Evolutionary conservation across 2,329 filamentous ascomycete species (phyloP), one percentile per base, ranked within the genome.

Genomic region (Chrysosporium queenslandicum): DNA sequence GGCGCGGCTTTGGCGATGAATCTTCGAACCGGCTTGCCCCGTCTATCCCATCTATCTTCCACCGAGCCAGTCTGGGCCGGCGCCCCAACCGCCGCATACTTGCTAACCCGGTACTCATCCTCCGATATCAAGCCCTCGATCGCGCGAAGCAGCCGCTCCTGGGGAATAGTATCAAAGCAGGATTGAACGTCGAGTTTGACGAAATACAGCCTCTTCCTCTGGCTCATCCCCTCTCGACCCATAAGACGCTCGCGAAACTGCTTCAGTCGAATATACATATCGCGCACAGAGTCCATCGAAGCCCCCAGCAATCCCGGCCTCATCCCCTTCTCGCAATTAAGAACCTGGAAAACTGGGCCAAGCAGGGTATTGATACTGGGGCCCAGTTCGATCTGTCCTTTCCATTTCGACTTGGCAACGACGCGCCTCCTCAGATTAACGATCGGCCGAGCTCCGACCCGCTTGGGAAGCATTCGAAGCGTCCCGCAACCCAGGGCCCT

Each of bases 161-260:
- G 92, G 0, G 92, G 92, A 41, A 98, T 96, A 0, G 86, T 95
- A 67, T 98, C 92, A 65, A 96, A 98, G 60, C 91, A 94, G 1
- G 87, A 82, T 64, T 87, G 80, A 18, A 98, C 90, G 63, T 98
- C 92, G 11, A 94, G 75, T 65, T 98, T 98, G 55, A 83, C 90
- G 68, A 97, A 94, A 68, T 86, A 97, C 1, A 96, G 69, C 29
- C 50, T 23, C 42, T 48, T 20, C 20, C 39, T 43, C 40, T n/a
- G 12, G 14, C 11, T 23, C 8, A 32, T 41, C 23, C 39, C 16
- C 16, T 18, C 14, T 4, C 18, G n/a, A n/a, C 32, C 20, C n/a
- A n/a, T n/a, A 18, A 34, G 36, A 21, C 21, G 21, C 34, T 12
- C 29, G 46, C 84, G 85, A 71, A 94, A 97, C 0, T 58, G 61